Base-by-base conservation (phyloP, 306 rosid genomes). In the Casuarina equisetifolia region DNA sequence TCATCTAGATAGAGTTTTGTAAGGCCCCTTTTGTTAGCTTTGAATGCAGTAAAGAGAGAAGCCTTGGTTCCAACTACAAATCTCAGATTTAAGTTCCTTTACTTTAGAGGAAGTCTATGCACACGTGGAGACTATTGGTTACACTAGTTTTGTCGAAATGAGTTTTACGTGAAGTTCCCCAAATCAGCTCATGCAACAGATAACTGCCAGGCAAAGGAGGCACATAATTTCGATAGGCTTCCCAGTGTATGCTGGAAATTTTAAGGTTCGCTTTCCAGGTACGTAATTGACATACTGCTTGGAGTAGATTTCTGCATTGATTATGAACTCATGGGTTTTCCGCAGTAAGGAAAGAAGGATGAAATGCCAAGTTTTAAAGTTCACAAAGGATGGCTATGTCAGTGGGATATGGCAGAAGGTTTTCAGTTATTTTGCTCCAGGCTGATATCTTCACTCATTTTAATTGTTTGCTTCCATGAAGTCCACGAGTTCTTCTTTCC, bases 111-210 rank as follows among this genome's bases (percentile, higher is more conserved):
- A 32, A 96, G 97, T 63, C 77, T 73, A 80, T 94, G 98, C 82
- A 85, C 98, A 13, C 91, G 94, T 77, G 96, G 97, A 73, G 96
- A 92, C 84, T 91, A 90, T 69, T 92, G 97, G 96, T 93, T 86
- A 89, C 62, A 35, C 54, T 63, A 36, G 5, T 46, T 71, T 79
- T 58, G 68, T 25, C 42, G 46, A 53, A 69, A 76, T 78, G 54
- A 55, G 19, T 40, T 50, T 74, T 9, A 76, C 63, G 46, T 49
- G 55, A 43, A 51, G 40, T 53, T 42, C 35, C 80, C 43, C 39
- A 64, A 77, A 76, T 73, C 58, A 79, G 74, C 72, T 69, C 43
- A 52, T 40, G 70, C 36, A 64, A 74, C 73, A 12, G 74, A 68
- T 39, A 53, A 68, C 62, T 81, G 55, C 59, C 45, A 46, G 70